Evolutionary conservation across 78 protist species (phyloP).

Genomic region (Dictyostelium purpureum): DNA sequence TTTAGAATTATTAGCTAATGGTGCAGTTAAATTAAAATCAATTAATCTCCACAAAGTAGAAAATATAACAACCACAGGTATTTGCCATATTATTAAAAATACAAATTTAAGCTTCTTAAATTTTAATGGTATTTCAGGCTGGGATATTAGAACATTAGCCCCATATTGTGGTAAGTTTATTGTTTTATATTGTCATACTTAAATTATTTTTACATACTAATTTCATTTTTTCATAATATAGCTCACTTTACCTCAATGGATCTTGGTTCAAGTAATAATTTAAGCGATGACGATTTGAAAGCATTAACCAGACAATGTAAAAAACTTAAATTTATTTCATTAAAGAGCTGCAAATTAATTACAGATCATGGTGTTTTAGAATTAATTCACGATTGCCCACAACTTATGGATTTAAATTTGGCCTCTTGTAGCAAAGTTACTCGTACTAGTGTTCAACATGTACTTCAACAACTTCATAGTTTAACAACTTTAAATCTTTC

Average conservation of each 20-base stretch:
- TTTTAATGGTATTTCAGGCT: constrained; percentile 75
- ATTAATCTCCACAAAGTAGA: constrained; percentile 68
- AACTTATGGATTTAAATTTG: constrained; percentile 69
- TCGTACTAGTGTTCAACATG: constrained; percentile 66
- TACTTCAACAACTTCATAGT: constrained; percentile 43
- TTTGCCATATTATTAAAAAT: constrained; percentile 72
- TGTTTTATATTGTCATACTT: not conserved
- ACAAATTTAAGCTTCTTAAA: constrained; percentile 58
- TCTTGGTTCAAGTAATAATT: constrained; percentile 70
- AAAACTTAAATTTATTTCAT: constrained; percentile 59
- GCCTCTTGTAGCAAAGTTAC: constrained; percentile 65
- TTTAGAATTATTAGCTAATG: constrained; percentile 56
- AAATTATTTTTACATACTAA: not conserved
- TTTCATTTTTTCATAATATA: not conserved
- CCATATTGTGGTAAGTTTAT: constrained; percentile 65
- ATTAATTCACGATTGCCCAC: constrained; percentile 71
- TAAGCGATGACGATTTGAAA: constrained; percentile 67
- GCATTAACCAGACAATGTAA: constrained; percentile 77
- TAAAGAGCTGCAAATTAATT: constrained; percentile 65
- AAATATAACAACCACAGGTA: constrained; percentile 72
- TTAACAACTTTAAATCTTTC: constrained; percentile 46
- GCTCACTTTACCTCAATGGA: constrained; percentile 76
- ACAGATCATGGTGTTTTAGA: constrained; percentile 80
- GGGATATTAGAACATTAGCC: constrained; percentile 74
- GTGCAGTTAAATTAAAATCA: constrained; percentile 75